phyloP scores from a whole-genome alignment of 108 stramenopile genomes.

The Stephanodiscus minutulus region DNA sequence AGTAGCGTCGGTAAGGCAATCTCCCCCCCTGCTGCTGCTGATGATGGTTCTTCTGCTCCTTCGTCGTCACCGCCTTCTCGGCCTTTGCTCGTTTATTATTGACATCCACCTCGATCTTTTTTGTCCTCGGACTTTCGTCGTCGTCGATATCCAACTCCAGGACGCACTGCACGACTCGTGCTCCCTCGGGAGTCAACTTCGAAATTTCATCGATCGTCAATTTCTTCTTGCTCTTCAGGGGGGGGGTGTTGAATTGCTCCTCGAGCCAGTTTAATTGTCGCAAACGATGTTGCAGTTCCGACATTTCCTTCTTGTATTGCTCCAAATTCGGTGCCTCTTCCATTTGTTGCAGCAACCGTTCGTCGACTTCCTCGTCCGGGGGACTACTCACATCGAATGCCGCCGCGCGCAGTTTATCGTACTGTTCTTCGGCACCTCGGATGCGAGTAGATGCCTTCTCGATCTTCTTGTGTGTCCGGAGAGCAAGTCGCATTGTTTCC shows the following conservation, averaged over 20 bases:
- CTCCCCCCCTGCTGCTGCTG: constrained; percentile 37
- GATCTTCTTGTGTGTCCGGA: constrained; percentile 82
- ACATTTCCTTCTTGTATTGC: constrained; percentile 57
- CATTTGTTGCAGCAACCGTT: constrained; percentile 60
- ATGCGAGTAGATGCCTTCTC: constrained; percentile 71
- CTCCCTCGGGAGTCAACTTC: constrained; percentile 37
- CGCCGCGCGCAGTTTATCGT: constrained; percentile 47
- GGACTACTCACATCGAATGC: constrained; percentile 31
- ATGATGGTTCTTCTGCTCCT: constrained; percentile 9
- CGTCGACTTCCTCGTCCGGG: constrained; percentile 36
- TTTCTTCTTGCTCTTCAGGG: constrained; percentile 32
- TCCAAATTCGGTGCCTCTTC: constrained; percentile 70
- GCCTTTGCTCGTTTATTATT: constrained; percentile 30
- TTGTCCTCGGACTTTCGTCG: constrained; percentile 41
- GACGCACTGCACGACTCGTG: constrained; percentile 54
- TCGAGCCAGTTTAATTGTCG: constrained; percentile 69
- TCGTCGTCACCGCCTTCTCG: constrained; percentile 13
- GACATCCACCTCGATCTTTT: constrained; percentile 54
- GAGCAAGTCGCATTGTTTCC: constrained; percentile 61
- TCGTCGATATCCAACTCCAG: constrained; percentile 71
- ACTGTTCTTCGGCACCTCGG: constrained; percentile 55
- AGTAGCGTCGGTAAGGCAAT: constrained; percentile 79
- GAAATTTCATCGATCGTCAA: constrained; percentile 26
- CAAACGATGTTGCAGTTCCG: constrained; percentile 60
- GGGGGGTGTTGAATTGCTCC: constrained; percentile 33